Evolutionary conservation across 345 rosid species (phyloP).

Genomic region (Citrus sp.): DNA sequence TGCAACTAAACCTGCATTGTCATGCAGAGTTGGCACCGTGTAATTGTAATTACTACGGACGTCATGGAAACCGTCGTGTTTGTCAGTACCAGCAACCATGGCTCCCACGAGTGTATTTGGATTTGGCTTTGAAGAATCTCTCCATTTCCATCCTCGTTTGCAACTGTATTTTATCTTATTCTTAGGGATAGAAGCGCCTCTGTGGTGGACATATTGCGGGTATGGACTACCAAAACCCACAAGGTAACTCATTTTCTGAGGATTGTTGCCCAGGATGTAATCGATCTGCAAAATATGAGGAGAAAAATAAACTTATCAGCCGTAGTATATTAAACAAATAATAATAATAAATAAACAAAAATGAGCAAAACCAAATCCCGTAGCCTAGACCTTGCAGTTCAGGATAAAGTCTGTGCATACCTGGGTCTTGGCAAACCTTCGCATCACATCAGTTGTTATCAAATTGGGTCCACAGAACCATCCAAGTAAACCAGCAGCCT

Average conservation of each 20-base stretch:
- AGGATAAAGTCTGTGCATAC: constrained; percentile 23
- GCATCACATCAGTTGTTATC: constrained; percentile 60
- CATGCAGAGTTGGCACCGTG: constrained; percentile 91
- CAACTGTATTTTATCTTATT: constrained; percentile 76
- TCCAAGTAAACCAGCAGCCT: constrained; percentile 94
- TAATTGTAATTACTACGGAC: constrained; percentile 88
- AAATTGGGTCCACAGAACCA: constrained; percentile 95
- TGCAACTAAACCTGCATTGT: constrained; percentile 89
- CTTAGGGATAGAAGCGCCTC: constrained; percentile 92
- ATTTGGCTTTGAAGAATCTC: constrained; percentile 75
- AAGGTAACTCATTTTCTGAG: constrained; percentile 84
- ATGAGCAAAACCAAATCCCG: not conserved
- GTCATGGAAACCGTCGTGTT: constrained; percentile 76
- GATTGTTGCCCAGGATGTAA: constrained; percentile 91
- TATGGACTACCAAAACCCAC: constrained; percentile 86
- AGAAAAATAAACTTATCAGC: not conserved
- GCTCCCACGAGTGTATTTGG: constrained; percentile 89
- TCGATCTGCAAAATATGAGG: constrained; percentile 47
- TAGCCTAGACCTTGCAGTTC: not conserved
- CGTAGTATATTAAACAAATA: not conserved
- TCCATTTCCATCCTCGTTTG: constrained; percentile 97
- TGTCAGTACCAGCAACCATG: constrained; percentile 98
- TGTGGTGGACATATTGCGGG: constrained; percentile 77
- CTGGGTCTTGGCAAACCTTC: constrained; percentile 80
- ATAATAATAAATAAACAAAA: no score